phyloP scores from a whole-genome alignment of 805 yeast species.

The Kluyveromyces wickerhamii region DNA sequence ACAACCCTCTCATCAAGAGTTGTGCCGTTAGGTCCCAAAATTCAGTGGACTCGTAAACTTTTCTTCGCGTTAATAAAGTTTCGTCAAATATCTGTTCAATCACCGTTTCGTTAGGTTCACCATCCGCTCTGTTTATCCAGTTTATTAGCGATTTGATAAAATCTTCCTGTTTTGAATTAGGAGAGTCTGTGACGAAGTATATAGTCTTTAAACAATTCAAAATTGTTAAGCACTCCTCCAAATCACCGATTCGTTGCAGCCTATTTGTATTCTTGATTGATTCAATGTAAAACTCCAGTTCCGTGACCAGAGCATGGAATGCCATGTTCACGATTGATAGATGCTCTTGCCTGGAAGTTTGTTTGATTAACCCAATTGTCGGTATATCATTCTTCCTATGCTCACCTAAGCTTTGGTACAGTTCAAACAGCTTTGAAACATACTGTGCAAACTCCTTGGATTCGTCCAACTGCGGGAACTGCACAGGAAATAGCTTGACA shows the following conservation, averaged over 20 bases:
- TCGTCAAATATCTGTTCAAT: slow-evolving; percentile 37
- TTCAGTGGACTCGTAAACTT: slow-evolving; percentile 32
- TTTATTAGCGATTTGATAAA: slow-evolving; percentile 38
- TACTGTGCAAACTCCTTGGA: slow-evolving; percentile 39
- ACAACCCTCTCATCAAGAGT: slow-evolving; percentile 53
- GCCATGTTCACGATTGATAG: slow-evolving; percentile 31
- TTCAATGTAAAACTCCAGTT: slow-evolving; percentile 29
- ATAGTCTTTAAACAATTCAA: slow-evolving; percentile 52
- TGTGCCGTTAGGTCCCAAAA: slow-evolving; percentile 61
- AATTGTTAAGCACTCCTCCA: slow-evolving; percentile 42
- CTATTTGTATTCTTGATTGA: slow-evolving; percentile 26
- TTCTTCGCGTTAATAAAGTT: slow-evolving; percentile 37
- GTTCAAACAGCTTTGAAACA: slow-evolving; percentile 42
- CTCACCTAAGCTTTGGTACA: slow-evolving; percentile 43
- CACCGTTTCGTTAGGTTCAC: slow-evolving; percentile 49
- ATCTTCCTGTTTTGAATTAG: slow-evolving; percentile 2
- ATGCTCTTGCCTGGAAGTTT: slow-evolving; percentile 30
- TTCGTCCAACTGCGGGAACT: slow-evolving; percentile 33
- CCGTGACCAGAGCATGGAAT: slow-evolving; percentile 27
- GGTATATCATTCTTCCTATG: slow-evolving; percentile 36
- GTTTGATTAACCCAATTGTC: slow-evolving; percentile 33
- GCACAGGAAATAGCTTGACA: slow-evolving; percentile 37
- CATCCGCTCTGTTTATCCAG: slow-evolving; percentile 68
- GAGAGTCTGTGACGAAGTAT: slow-evolving; percentile 25
- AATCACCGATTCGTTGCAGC: slow-evolving; percentile 28